Conservation (phyloP, 805 yeast genomes). For the Candida odintsovae region DNA sequence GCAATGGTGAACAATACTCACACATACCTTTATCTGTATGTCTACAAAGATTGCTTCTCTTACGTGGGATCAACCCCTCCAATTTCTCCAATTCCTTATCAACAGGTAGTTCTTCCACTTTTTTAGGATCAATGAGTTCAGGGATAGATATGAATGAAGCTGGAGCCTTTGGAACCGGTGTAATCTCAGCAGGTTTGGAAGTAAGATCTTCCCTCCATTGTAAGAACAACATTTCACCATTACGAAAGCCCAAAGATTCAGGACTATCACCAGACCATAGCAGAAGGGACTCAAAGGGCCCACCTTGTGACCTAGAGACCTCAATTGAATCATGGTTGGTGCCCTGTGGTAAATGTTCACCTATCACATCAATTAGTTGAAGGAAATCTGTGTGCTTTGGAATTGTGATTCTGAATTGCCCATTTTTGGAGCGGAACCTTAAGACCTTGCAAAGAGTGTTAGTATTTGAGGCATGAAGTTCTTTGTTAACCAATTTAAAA, state of each 20-base stretch:
- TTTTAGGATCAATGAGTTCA: conserved; percentile 12
- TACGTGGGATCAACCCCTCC: conserved; percentile 69
- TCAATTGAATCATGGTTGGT: neutral
- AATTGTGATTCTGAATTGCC: neutral
- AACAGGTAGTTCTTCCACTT: conserved; percentile 50
- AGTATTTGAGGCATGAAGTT: neutral
- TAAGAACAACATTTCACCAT: conserved; percentile 43
- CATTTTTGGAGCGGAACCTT: neutral
- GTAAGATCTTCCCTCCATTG: conserved; percentile 5
- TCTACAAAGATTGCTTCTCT: conserved; percentile 59
- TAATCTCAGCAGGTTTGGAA: neutral
- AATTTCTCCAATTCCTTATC: conserved; percentile 62
- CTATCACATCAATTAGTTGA: neutral
- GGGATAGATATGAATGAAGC: conserved; percentile 2
- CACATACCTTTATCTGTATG: conserved; percentile 97
- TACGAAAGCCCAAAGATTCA: conserved; percentile 34
- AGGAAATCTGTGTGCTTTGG: neutral
- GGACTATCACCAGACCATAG: conserved; percentile 26
- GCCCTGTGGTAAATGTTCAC: neutral
- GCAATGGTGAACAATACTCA: conserved; percentile 91
- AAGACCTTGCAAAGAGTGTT: neutral
- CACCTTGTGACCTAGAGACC: conserved; percentile 15
- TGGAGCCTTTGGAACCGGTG: neutral
- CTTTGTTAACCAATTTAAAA: neutral
- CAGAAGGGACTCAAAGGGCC: conserved; percentile 22